Percentiles rank a stretch among this genome's conserved stretches.
Conservation (phyloP, 2,329 filamentous ascomycete species). For the Pseudogymnoascus sp. region DNA sequence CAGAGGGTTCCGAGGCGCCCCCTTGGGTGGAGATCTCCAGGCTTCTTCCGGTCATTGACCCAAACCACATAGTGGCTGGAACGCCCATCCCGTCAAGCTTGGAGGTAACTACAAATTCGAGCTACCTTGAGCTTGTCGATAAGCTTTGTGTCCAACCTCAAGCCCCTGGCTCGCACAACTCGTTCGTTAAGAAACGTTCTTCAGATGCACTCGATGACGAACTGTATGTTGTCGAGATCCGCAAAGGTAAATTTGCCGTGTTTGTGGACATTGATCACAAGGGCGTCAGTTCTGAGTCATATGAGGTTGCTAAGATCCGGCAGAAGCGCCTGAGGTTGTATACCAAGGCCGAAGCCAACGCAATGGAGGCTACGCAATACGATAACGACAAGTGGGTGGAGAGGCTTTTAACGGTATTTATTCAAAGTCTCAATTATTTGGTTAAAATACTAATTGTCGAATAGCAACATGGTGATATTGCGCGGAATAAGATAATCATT, state of each 20-base stretch:
- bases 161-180: background rate
- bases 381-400: constrained; percentile 9
- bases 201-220: background rate
- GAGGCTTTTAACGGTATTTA: constrained; percentile 5
- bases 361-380: background rate
- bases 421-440: background rate
- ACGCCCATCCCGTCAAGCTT: background rate
- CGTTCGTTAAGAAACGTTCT: background rate
- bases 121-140: background rate
- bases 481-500: background rate
- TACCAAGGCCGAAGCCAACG: background rate
- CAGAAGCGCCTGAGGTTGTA: constrained; percentile 7
- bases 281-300: background rate
- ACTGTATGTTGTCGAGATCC: background rate
- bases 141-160: background rate
- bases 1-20: background rate
- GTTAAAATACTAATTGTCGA: background rate
- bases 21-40: constrained; percentile 6
- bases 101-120: background rate
- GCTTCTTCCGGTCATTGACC: constrained; percentile 8
- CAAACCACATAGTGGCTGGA: background rate
- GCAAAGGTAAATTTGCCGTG: constrained; percentile 1
- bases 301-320: constrained; percentile 11
- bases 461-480: background rate
- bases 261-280: constrained; percentile 3